Evolutionary conservation across 2,329 filamentous ascomycete species (phyloP), one percentile per base, ranked within the genome.

Genomic region (Trichothecium roseum): DNA sequence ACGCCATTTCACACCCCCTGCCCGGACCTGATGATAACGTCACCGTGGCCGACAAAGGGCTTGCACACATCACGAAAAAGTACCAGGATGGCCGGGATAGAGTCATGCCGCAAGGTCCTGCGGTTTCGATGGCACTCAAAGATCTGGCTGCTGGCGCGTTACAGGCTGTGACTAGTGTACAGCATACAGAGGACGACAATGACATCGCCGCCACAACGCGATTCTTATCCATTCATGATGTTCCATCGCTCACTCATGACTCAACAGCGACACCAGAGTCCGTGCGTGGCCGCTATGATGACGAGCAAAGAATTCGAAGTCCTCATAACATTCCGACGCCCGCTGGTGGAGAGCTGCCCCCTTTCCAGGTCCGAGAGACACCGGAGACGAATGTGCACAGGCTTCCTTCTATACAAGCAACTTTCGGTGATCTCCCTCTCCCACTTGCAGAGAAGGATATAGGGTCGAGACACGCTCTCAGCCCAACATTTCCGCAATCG

Each of bases 361-460:
- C 60, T 5, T 43, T 63, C 28, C 56, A 60, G 33, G 53, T 56
- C 20, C 20, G 20, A 6, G 20, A 24, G 10, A 24, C 20, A 6
- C 34, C 32, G 10, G 40, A 42, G n/a, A 10, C 34, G 22, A 36
- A 34, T 20, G 33, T 31, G 4, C 37, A 32, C 9, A 18, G 28
- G 4, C 50, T 63, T n/a, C 60, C 60, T 4, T 62, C 60, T 12
- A 56, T 63, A 35, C 52, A 55, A 18, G 53, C 54, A 18, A 54
- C 57, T 9, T 42, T 63, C 9, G 55, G 54, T 13, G 56, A 62
- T 34, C 45, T 62, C 18, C 46, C 55, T 18, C n/a, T 33, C 4
- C 43, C 46, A 14, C 50, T 54, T 26, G 40, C 51, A 7, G 57
- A 60, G 17, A 50, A 54, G 30, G 58, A 60, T 10, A 18, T 49